Conservation (phyloP, 2,329 filamentous ascomycete genomes). For the Botrytis porri region DNA sequence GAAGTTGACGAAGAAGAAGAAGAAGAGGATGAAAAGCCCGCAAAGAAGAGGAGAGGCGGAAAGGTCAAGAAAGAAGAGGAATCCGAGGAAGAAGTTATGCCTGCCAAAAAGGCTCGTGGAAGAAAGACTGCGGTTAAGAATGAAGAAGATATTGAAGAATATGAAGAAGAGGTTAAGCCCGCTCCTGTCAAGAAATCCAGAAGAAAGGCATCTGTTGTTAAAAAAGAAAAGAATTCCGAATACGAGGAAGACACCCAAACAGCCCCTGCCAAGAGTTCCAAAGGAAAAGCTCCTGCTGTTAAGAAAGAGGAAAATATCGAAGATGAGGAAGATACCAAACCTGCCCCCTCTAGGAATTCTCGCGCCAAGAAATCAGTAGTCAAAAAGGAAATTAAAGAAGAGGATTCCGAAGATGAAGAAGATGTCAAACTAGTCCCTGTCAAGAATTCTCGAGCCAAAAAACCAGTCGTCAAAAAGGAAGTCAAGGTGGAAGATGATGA, state of each 20-base stretch:
- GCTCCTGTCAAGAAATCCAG: conserved; percentile 20
- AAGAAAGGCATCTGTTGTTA: conserved; percentile 21
- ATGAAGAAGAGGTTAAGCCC: neutral
- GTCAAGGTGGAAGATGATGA: conserved; percentile 10
- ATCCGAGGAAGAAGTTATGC: conserved; percentile 26
- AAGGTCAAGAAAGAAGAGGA: conserved; percentile 18
- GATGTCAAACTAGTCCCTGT: conserved; percentile 18
- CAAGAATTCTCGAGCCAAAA: neutral
- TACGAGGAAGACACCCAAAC: neutral
- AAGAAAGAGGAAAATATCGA: conserved; percentile 32
- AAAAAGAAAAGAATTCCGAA: conserved; percentile 31
- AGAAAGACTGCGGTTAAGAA: conserved; percentile 8
- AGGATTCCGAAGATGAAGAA: conserved; percentile 10
- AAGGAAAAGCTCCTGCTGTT: conserved; percentile 24
- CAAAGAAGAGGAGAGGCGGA: conserved; percentile 10
- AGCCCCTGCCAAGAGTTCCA: conserved; percentile 15
- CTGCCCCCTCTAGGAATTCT: conserved; percentile 7
- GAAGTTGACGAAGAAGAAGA: conserved; percentile 21
- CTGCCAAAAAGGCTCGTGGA: conserved; percentile 34
- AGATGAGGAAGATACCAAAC: conserved; percentile 32
- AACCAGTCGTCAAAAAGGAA: conserved; percentile 3
- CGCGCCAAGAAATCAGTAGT: conserved; percentile 30
- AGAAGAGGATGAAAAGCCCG: conserved; percentile 15
- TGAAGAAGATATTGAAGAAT: conserved; percentile 5
- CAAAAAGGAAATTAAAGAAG: conserved; percentile 18